Evolutionary conservation across 2,329 filamentous ascomycete species (phyloP), one percentile per base, ranked within the genome.

Genomic region (Lachnellula cervina): DNA sequence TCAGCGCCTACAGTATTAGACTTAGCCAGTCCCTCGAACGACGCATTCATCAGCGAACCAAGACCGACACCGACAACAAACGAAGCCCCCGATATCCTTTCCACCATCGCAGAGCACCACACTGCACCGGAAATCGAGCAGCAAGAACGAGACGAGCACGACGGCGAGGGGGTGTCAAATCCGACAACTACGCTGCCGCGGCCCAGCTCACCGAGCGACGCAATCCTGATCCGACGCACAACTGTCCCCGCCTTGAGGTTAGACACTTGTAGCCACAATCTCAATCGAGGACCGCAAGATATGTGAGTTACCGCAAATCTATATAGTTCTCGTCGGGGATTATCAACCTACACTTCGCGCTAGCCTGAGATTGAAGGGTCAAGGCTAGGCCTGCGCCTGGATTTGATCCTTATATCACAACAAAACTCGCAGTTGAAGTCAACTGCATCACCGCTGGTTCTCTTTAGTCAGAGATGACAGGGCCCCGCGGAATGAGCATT

Each of bases 191-290:
- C 43, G n/a, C 47, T 42, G 43, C 47, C 51, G 35, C 61, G 68
- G 23, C 64, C 67, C 28, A 55, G 61, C 21, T 70, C 69, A 5
- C 69, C 69, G n/a, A 68, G 64, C 45, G 68, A 70, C 55, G 65
- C 66, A 2, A 64, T 70, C 25, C 46, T 70, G 1, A 69, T 70
- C 53, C 68, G 64, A 52, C 61, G 68, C 3, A 53, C 61, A 4
- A 53, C 61, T 25, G 46, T 62, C 14, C 64, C 66, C 11, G 58
- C 46, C 47, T 54, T 66, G 11, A 57, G 60, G 38, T 5, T 67
- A 11, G 53, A 63, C 32, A 67, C 65, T 2, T 56, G 59, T 35
- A 55, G 62, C 28, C 43, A 56, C 6, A 55, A 62, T 4, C 47
- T 59, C n/a, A 60, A 57, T 28, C 38, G 50, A 17, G 48, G 54